phyloP scores from a whole-genome alignment of 352 stramenopile genomes.

The Stramenopiles sp. region DNA sequence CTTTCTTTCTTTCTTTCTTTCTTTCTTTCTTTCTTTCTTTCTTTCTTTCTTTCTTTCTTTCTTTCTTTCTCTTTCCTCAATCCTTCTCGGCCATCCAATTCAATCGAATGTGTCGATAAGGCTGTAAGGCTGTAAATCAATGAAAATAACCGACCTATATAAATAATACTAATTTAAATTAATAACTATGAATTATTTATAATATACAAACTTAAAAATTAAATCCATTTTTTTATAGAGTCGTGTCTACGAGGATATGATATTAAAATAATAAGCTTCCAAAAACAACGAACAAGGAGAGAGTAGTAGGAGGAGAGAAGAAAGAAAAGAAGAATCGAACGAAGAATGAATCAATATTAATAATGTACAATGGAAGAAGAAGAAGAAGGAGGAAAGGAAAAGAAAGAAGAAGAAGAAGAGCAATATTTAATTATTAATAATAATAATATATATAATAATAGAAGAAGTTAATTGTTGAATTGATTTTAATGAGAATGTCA shows the following conservation, averaged over 20 bases:
- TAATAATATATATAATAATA: neutral
- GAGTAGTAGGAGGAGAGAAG: neutral
- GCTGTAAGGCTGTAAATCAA: neutral
- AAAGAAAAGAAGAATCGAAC: neutral
- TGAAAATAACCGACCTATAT: too few species aligned
- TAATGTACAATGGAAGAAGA: constrained; percentile 5
- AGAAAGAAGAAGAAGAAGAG: neutral
- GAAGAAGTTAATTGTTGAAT: neutral
- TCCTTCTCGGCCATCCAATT: too few species aligned
- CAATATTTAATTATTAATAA: neutral
- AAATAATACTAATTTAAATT: too few species aligned
- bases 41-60: too few species aligned
- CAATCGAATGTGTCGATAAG: too few species aligned
- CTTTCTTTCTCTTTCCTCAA: too few species aligned
- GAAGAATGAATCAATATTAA: neutral
- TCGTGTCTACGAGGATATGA: neutral
- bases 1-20: constrained; percentile 54
- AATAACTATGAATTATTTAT: too few species aligned
- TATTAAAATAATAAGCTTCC: neutral
- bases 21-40: constrained; percentile 45
- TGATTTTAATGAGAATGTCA: neutral
- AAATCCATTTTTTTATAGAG: too few species aligned
- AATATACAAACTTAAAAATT: too few species aligned
- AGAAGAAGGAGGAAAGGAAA: neutral
- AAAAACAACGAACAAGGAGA: neutral